Base-by-base conservation (phyloP, 352 stramenopile species). In the Globisporangium paroecandrum region DNA sequence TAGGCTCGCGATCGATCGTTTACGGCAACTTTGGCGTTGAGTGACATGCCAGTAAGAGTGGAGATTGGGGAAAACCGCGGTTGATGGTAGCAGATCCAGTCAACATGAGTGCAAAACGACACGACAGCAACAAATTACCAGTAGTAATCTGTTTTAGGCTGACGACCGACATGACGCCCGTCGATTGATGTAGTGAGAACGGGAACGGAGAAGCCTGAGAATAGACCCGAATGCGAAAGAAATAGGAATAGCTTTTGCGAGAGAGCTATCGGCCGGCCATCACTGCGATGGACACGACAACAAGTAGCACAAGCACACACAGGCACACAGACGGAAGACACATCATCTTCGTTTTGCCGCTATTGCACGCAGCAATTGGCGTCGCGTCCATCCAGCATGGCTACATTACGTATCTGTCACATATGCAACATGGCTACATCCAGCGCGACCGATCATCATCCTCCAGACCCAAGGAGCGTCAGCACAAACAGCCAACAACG, bases 401-500 rank as follows among this genome's bases (percentile, higher is more conserved):
- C 36, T 64, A 64, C 58, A 64, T 54, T 12, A 27, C 29, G 15
- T 27, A 61, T 9, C 6, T 29, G 15, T 29, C 51, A 18, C 58
- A 25, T 20, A 5, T 20, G 10, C 59, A 65, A 43, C n/a, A 65
- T 65, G 41, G 24, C 59, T 65, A 46, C 59, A 57, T 29, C 24
- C 5, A 7, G 6, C 9, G 8, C 29, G 3, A 9, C 8, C 7
- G 18, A 25, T 24, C 41, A 56, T 58, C 27, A 58, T 18, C n/a
- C 25, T 18, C n/a, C 32, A 38, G 5, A 12, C 7, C 32, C 32
- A 38, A 7, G 7, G 32, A 36, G 6, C 32, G 7, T 36, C 32
- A 36, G 32, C 32, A 36, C 32, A 36, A 38, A 7, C 32, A 38
- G 7, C 32, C 5, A 38, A 1, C 38, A 56, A 24, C 25, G 18